Evolutionary conservation across 106 monocot species (phyloP).

Genomic region (Posidonia australis): DNA sequence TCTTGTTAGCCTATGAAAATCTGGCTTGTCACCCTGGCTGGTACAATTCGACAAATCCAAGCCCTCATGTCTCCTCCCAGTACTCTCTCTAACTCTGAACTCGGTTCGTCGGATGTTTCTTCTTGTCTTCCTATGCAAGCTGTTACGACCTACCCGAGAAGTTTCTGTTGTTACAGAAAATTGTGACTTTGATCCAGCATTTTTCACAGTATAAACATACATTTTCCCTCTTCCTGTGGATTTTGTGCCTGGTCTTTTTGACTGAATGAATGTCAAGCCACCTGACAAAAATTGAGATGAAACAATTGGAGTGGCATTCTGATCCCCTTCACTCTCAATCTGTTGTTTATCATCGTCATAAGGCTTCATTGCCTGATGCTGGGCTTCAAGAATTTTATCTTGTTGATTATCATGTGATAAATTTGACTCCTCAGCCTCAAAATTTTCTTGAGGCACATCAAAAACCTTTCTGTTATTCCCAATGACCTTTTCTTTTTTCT

Average conservation of each 20-base stretch:
- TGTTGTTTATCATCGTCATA: neutral
- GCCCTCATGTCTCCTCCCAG: neutral
- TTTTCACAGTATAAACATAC: slow-evolving; percentile 40
- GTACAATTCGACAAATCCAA: neutral
- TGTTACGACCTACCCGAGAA: slow-evolving; percentile 27
- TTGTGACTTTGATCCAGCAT: slow-evolving; percentile 21
- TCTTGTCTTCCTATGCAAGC: slow-evolving; percentile 36
- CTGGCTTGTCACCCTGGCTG: neutral
- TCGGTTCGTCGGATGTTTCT: slow-evolving; percentile 17
- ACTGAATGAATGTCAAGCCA: slow-evolving; percentile 19
- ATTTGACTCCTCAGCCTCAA: slow-evolving; percentile 11
- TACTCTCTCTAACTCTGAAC: slow-evolving; percentile 15
- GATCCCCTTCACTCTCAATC: slow-evolving; percentile 6
- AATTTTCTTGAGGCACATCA: slow-evolving; percentile 7
- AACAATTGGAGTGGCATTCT: slow-evolving; percentile 7
- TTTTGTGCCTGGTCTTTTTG: slow-evolving; percentile 23
- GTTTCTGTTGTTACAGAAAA: slow-evolving; percentile 24
- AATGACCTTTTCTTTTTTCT: neutral
- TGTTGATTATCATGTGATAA: neutral
- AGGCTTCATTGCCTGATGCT: slow-evolving; percentile 5
- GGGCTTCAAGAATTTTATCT: slow-evolving; percentile 9
- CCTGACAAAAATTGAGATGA: slow-evolving; percentile 14
- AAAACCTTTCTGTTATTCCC: slow-evolving; percentile 1
- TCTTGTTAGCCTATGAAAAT: neutral
- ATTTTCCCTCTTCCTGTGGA: slow-evolving; percentile 43